phyloP scores from a whole-genome alignment of 2,329 filamentous ascomycete species.

The Colletotrichum tanaceti region DNA sequence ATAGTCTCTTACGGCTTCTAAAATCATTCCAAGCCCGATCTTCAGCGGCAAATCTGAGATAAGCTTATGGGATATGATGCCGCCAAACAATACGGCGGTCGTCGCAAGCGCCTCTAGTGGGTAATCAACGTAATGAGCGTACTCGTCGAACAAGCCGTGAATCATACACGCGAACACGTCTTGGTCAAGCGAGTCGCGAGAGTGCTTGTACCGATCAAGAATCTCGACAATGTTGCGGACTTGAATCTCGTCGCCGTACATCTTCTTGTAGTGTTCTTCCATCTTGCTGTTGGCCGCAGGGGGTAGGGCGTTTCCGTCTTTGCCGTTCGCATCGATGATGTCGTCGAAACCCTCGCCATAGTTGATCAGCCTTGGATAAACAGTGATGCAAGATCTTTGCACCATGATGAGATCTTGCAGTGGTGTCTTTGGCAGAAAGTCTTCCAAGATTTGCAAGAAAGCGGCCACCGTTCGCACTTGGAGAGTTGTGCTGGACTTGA shows the following conservation, averaged over 20 bases:
- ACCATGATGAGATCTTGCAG: conserved; percentile 79
- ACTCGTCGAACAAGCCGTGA: conserved; percentile 96
- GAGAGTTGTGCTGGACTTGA: conserved; percentile 77
- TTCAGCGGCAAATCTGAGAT: conserved; percentile 91
- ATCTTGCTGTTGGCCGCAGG: conserved; percentile 86
- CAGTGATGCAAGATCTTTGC: conserved; percentile 88
- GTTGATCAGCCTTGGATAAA: conserved; percentile 94
- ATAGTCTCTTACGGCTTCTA: conserved; percentile 94
- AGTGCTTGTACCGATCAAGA: conserved; percentile 88
- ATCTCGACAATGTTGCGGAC: conserved; percentile 87
- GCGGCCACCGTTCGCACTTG: conserved; percentile 87
- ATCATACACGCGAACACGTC: conserved; percentile 99
- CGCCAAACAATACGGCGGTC: conserved; percentile 95
- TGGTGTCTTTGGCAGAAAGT: conserved; percentile 70
- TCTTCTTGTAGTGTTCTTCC: conserved; percentile 97
- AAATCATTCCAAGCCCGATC: conserved; percentile 95
- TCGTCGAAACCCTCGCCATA: conserved; percentile 94
- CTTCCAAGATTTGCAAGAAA: conserved; percentile 82
- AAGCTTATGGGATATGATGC: conserved; percentile 93
- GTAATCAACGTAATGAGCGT: conserved; percentile 94
- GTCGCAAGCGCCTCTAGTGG: conserved; percentile 95
- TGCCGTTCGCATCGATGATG: conserved; percentile 87
- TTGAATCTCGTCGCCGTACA: conserved; percentile 93
- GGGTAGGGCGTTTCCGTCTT: conserved; percentile 83
- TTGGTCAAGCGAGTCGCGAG: conserved; percentile 84